phyloP scores from a whole-genome alignment of 371 early-diverging fungal genomes.

The Neoconidiobolus thromboides region DNA sequence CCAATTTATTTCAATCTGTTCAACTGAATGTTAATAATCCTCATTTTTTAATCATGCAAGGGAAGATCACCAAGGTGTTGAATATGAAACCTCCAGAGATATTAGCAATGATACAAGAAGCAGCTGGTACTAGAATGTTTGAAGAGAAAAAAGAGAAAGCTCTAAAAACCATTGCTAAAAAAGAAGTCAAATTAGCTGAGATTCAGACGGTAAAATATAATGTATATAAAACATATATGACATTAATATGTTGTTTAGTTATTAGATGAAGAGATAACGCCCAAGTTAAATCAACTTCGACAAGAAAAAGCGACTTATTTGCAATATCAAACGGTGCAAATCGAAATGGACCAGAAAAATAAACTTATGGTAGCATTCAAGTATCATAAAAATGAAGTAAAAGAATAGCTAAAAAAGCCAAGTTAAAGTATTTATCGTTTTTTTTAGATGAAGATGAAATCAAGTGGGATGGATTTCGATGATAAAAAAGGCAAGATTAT shows the following conservation, averaged over 20 bases:
- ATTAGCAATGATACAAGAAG: slow-evolving; percentile 95
- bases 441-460: slow-evolving; percentile 17
- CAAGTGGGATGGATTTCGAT: slow-evolving; percentile 18
- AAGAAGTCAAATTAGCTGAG: slow-evolving; percentile 88
- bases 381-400: slow-evolving; percentile 37
- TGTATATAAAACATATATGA: not conserved
- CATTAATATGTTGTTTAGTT: slow-evolving; percentile 22
- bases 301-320: slow-evolving; percentile 75
- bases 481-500: slow-evolving; percentile 14
- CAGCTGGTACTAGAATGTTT: slow-evolving; percentile 96
- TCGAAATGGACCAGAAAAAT: slow-evolving; percentile 63
- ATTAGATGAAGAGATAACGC: slow-evolving; percentile 76
- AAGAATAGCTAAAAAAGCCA: not conserved
- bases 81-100: slow-evolving; percentile 98
- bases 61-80: slow-evolving; percentile 94
- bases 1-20: slow-evolving; percentile 85
- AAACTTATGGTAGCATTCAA: slow-evolving; percentile 69
- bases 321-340: slow-evolving; percentile 81
- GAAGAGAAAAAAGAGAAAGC: slow-evolving; percentile 96
- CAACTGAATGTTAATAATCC: slow-evolving; percentile 97
- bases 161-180: slow-evolving; percentile 77
- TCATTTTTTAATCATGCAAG: slow-evolving; percentile 98
- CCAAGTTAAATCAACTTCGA: slow-evolving; percentile 80
- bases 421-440: not conserved
- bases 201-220: slow-evolving; percentile 37